These are phyloP conservation scores for Globisporangium nunn DNA, from an alignment of 352 stramenopile genomes.

Conservation along the genomic window DNA sequence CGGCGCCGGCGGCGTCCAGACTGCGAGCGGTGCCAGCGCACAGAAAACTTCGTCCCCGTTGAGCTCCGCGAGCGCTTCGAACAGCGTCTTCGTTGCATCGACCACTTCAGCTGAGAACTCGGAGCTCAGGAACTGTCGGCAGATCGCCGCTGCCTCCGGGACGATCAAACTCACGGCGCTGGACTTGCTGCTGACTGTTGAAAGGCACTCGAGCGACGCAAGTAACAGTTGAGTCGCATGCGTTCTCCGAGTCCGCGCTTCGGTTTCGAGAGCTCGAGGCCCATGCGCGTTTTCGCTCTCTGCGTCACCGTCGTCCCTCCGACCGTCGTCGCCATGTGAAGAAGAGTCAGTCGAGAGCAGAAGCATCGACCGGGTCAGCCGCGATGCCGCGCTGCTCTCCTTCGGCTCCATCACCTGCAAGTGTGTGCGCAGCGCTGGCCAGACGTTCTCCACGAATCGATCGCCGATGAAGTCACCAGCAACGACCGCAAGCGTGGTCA, in stretches of 20 bases:
- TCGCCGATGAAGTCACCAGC: conserved; percentile 77
- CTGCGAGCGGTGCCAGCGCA: conserved; percentile 31
- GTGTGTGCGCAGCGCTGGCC: conserved; percentile 44
- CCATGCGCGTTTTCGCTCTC: background rate
- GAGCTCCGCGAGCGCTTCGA: conserved; percentile 33
- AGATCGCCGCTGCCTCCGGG: conserved; percentile 37
- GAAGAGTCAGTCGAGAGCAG: conserved; percentile 18
- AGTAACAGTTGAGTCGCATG: conserved; percentile 53
- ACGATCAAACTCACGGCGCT: conserved; percentile 48
- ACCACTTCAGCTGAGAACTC: conserved; percentile 29
- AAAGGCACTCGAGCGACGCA: conserved; percentile 52
- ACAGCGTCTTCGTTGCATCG: conserved; percentile 28
- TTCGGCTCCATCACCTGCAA: conserved; percentile 33
- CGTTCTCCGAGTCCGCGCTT: conserved; percentile 23
- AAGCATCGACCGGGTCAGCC: conserved; percentile 64
- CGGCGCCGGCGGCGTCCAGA: conserved; percentile 45
- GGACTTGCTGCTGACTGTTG: conserved; percentile 31
- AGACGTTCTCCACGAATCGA: conserved; percentile 75
- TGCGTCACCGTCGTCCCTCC: background rate
- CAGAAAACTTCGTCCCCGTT: conserved; percentile 78
- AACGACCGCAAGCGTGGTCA: conserved; percentile 41
- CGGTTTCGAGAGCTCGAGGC: conserved; percentile 1
- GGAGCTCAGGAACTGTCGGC: conserved; percentile 36
- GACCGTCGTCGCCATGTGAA: background rate
- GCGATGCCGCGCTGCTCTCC: conserved; percentile 12